Evolutionary conservation across 2,329 filamentous ascomycete genomes (phyloP).

Genomic region (Akanthomyces dipterigenus): DNA sequence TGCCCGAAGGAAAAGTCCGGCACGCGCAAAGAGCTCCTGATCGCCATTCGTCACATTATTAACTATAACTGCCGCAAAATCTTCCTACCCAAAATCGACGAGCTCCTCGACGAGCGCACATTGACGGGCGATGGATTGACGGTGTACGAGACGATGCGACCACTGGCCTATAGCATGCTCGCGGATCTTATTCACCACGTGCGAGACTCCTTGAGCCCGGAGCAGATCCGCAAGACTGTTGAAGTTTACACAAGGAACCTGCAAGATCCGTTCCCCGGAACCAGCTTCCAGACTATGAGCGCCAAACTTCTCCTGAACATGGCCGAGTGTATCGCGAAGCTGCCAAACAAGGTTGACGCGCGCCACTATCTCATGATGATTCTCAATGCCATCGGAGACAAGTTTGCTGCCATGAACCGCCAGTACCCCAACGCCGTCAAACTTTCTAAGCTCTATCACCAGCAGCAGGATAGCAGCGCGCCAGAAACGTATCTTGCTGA

Average conservation of each 20-base stretch:
- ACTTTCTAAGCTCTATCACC: conserved; percentile 69
- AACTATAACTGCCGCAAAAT: conserved; percentile 98
- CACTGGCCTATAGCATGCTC: conserved; percentile 95
- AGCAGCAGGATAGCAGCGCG: conserved; percentile 55
- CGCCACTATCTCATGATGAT: conserved; percentile 97
- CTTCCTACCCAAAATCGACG: conserved; percentile 89
- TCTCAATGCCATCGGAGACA: conserved; percentile 93
- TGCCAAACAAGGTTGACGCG: conserved; percentile 88
- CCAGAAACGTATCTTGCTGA: conserved; percentile 81
- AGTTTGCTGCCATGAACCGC: conserved; percentile 96
- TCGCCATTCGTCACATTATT: conserved; percentile 96
- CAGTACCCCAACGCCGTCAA: conserved; percentile 95
- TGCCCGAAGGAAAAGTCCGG: conserved; percentile 92
- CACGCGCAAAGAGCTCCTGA: conserved; percentile 87
- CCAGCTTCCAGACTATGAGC: conserved; percentile 99
- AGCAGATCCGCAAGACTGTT: conserved; percentile 92
- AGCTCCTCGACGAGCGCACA: conserved; percentile 87
- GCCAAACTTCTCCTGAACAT: conserved; percentile 95
- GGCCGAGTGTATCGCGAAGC: conserved; percentile 93
- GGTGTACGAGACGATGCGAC: conserved; percentile 93
- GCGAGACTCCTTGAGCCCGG: conserved; percentile 75
- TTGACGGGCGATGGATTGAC: conserved; percentile 93
- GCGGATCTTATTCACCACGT: conserved; percentile 97
- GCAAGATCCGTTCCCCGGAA: conserved; percentile 92
- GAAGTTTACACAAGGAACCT: conserved; percentile 96